phyloP scores from a whole-genome alignment of 1,139 yeast genomes.

The Geotrichum carabidarum region DNA sequence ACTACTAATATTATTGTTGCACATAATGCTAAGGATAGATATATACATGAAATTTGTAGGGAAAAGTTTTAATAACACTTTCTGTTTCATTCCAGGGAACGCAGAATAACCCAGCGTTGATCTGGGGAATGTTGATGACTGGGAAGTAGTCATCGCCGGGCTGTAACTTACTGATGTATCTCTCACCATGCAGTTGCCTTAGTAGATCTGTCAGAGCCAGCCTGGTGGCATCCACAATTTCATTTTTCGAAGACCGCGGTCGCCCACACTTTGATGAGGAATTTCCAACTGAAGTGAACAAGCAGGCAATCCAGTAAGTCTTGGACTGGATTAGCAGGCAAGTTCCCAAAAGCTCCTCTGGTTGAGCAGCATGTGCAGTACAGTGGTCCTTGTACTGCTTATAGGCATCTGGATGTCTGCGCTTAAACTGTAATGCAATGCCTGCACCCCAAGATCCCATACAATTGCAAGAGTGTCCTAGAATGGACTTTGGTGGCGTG shows the following conservation, averaged over 20 bases:
- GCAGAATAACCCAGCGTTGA: conserved; percentile 68
- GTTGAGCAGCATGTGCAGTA: conserved; percentile 27
- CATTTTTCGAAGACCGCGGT: conserved; percentile 23
- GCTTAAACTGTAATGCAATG: conserved; percentile 53
- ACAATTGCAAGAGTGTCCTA: conserved; percentile 77
- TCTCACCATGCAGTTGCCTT: conserved; percentile 35
- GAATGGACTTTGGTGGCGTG: conserved; percentile 40
- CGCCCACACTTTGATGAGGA: not conserved
- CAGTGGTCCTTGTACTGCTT: conserved; percentile 49
- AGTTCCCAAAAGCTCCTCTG: conserved; percentile 47
- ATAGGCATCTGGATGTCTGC: conserved; percentile 51
- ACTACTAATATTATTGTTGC: conserved; percentile 8
- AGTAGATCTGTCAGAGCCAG: conserved; percentile 46
- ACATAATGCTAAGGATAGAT: not conserved
- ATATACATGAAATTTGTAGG: conserved; percentile 13
- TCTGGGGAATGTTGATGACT: conserved; percentile 60
- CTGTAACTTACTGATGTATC: conserved; percentile 7
- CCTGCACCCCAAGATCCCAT: conserved; percentile 86
- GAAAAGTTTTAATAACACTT: conserved; percentile 7
- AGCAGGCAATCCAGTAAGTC: conserved; percentile 50
- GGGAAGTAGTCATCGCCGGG: conserved; percentile 20
- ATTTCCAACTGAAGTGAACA: conserved; percentile 48
- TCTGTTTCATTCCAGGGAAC: conserved; percentile 8
- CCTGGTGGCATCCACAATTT: conserved; percentile 48
- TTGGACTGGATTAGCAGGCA: conserved; percentile 45